phyloP scores from a whole-genome alignment of 2,329 filamentous ascomycete genomes.

The Thermomyces lanuginosus region DNA sequence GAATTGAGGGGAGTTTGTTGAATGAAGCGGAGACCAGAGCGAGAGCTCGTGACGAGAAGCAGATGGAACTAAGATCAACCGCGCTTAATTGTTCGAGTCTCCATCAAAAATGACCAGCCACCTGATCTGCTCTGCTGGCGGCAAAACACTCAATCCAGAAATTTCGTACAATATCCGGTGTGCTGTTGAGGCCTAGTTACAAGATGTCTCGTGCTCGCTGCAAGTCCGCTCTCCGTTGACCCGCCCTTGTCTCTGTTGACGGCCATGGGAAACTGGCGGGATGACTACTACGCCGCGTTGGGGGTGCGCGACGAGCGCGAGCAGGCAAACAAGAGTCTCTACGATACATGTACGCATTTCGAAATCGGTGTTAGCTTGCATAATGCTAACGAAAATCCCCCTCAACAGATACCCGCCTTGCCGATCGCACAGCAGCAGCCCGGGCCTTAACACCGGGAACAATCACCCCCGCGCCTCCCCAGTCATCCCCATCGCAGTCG shows the following conservation, averaged over 20 bases:
- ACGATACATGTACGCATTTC: conserved; percentile 52
- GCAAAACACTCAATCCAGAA: too few relatives aligned
- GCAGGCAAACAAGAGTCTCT: conserved; percentile 47
- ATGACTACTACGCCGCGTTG: conserved; percentile 64
- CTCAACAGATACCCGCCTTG: conserved; percentile 44
- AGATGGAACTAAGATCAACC: too few relatives aligned
- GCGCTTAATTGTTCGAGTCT: too few relatives aligned
- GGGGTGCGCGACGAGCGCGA: conserved; percentile 55
- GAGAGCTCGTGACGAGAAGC: too few relatives aligned
- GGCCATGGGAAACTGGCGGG: conserved; percentile 54
- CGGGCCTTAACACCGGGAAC: conserved; percentile 22
- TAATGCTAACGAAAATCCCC: conserved; percentile 5
- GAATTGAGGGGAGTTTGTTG: too few relatives aligned
- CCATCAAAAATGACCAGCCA: too few relatives aligned
- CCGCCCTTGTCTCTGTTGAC: not conserved
- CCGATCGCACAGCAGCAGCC: conserved; percentile 42
- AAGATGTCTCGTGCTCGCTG: too few relatives aligned
- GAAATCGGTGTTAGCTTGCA: not conserved
- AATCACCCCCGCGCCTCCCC: conserved; percentile 13
- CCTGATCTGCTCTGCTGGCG: too few relatives aligned
- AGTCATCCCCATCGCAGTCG: conserved; percentile 6
- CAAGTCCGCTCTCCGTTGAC: too few relatives aligned
- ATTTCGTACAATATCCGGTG: too few relatives aligned
- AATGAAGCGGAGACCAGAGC: too few relatives aligned
- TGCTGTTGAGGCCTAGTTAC: too few relatives aligned